Conservation (phyloP, 1,284 basidiomycete genomes). For the Bondarzewia mesenterica region DNA sequence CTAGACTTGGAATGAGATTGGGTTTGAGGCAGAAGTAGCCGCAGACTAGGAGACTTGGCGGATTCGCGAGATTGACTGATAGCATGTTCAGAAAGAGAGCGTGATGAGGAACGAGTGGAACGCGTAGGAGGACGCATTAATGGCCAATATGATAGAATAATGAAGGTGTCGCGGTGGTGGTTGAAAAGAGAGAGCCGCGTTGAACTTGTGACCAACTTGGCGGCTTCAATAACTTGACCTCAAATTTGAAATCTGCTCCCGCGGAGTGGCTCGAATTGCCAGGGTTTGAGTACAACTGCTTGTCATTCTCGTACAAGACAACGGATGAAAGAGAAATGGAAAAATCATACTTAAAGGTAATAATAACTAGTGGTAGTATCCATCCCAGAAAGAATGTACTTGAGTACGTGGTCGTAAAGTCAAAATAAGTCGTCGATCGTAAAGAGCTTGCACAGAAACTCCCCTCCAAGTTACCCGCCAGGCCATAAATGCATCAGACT, state of each 20-base stretch:
- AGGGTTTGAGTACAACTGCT: no score
- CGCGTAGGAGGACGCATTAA: constrained; percentile 16
- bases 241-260: no score
- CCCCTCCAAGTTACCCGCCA: no score
- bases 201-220: no score
- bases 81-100: not conserved
- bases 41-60: not conserved
- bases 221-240: no score
- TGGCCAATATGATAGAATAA: not conserved
- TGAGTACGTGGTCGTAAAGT: not conserved
- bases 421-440: not conserved
- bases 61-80: not conserved
- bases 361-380: not conserved
- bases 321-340: not conserved
- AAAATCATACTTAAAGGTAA: not conserved
- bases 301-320: not conserved
- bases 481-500: no score
- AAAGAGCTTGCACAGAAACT: not conserved
- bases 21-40: not conserved
- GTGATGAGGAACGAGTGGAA: constrained; percentile 13
- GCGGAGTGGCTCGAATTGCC: not conserved
- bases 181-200: not conserved
- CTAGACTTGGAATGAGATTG: not conserved
- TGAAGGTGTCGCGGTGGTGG: not conserved
- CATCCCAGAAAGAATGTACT: not conserved